A percentile compares a stretch with the other conserved stretches of the same genome.
phyloP scores from a whole-genome alignment of 768 basidiomycete genomes.

The Kwoniella newhampshirensis region DNA sequence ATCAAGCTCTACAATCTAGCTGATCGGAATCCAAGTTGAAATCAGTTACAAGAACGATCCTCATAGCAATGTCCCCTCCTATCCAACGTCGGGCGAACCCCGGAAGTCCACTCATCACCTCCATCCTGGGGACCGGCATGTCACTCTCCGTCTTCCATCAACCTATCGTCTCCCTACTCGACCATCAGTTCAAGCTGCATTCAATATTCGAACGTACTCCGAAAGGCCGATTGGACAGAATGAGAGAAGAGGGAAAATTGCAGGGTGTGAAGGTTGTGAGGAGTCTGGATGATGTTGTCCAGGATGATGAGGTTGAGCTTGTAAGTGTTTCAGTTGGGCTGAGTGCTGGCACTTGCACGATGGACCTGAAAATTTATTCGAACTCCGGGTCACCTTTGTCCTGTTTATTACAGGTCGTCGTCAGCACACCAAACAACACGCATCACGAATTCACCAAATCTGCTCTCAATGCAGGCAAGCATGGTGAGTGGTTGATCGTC shows the following conservation, averaged over 20 bases:
- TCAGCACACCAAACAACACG: constrained; percentile 40
- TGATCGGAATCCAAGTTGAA: too few species aligned
- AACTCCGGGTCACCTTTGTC: too few species aligned
- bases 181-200: constrained; percentile 54
- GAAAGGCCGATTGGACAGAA: constrained; percentile 54
- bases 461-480: constrained; percentile 34
- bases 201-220: constrained; percentile 55
- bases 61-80: background rate
- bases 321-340: too few species aligned
- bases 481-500: constrained; percentile 27
- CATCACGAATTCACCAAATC: constrained; percentile 38
- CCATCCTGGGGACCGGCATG: constrained; percentile 74
- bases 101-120: constrained; percentile 62
- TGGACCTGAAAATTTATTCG: too few species aligned
- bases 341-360: constrained; percentile 56
- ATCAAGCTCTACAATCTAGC: too few species aligned
- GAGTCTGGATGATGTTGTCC: constrained; percentile 28
- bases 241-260: constrained; percentile 2
- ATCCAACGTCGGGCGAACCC: background rate
- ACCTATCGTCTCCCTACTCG: constrained; percentile 61
- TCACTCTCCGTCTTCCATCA: constrained; percentile 80
- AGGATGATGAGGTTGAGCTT: constrained; percentile 38
- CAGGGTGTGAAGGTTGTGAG: constrained; percentile 33
- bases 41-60: background rate
- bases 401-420: constrained; percentile 54